Percentiles rank a stretch among this genome's conserved stretches.
Conservation (phyloP, 2,329 filamentous ascomycete species). For the Rhynchosporium secalis region DNA sequence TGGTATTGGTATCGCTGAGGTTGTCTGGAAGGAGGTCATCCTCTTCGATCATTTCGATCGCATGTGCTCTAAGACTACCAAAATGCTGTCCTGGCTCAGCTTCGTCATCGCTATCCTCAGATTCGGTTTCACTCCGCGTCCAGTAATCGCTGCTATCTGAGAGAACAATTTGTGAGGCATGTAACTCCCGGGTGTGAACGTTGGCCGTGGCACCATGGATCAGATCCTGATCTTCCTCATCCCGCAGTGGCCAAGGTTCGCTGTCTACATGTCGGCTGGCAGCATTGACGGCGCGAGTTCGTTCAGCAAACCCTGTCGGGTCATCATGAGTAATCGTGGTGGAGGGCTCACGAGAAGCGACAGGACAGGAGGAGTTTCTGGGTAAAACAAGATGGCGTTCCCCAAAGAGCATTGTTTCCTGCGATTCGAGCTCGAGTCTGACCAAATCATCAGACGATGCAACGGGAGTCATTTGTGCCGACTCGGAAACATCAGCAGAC, state of each 20-base stretch:
- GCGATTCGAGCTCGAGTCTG: conserved; percentile 6
- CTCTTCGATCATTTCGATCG: background rate
- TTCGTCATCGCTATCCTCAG: background rate
- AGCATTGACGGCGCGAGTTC: background rate
- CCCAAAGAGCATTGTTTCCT: background rate
- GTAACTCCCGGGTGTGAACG: background rate
- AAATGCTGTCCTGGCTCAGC: background rate
- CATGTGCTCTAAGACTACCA: conserved; percentile 3
- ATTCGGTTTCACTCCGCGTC: background rate
- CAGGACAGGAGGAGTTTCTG: background rate
- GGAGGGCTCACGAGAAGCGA: background rate
- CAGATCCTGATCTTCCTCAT: background rate
- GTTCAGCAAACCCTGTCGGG: background rate
- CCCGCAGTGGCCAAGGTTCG: conserved; percentile 1
- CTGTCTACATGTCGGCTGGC: background rate
- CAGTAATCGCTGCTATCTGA: background rate
- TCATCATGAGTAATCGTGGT: background rate
- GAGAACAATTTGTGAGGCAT: background rate
- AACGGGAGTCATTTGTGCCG: conserved; percentile 1
- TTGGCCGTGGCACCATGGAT: background rate
- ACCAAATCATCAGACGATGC: conserved; percentile 3
- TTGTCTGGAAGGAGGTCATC: background rate
- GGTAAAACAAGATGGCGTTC: background rate
- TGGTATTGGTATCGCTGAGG: background rate
- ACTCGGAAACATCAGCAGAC: background rate